Conservation (phyloP, 2,329 filamentous ascomycete species). For the Monilinia laxa region DNA sequence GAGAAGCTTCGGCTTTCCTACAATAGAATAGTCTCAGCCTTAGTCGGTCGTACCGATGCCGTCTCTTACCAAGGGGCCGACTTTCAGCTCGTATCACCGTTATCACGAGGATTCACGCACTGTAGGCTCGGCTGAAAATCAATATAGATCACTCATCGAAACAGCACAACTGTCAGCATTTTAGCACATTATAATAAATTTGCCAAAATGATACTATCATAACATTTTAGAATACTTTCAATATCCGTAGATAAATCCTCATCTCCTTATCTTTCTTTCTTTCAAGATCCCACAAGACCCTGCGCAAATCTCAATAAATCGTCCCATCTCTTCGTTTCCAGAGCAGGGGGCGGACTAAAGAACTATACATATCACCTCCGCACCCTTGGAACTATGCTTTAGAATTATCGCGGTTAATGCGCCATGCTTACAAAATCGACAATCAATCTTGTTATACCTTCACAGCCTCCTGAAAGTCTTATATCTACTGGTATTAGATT, state of each 20-base stretch:
- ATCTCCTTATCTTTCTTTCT: constrained; percentile 3
- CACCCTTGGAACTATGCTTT: neutral
- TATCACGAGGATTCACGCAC: constrained; percentile 19
- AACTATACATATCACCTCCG: constrained; percentile 10
- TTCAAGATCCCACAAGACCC: neutral
- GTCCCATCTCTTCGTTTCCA: neutral
- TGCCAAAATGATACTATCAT: neutral
- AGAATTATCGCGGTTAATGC: constrained; percentile 12
- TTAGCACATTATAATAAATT: constrained; percentile 6
- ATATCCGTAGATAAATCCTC: neutral
- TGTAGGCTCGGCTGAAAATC: constrained; percentile 1
- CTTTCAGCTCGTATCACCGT: constrained; percentile 24
- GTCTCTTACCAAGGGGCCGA: constrained; percentile 17
- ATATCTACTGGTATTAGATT: neutral
- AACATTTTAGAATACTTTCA: neutral
- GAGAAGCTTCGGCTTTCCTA: constrained; percentile 9
- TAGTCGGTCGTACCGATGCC: constrained; percentile 19
- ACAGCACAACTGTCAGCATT: constrained; percentile 14
- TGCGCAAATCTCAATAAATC: constrained; percentile 6
- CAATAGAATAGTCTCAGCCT: constrained; percentile 16
- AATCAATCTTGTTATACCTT: neutral
- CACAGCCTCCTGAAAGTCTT: constrained; percentile 1
- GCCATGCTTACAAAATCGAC: neutral
- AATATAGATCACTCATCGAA: constrained; percentile 5
- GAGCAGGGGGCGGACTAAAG: constrained; percentile 9